Evolutionary conservation across 306 rosid genomes (phyloP), one percentile per base, ranked within the genome.

Genomic region (Vigna trinervia): DNA sequence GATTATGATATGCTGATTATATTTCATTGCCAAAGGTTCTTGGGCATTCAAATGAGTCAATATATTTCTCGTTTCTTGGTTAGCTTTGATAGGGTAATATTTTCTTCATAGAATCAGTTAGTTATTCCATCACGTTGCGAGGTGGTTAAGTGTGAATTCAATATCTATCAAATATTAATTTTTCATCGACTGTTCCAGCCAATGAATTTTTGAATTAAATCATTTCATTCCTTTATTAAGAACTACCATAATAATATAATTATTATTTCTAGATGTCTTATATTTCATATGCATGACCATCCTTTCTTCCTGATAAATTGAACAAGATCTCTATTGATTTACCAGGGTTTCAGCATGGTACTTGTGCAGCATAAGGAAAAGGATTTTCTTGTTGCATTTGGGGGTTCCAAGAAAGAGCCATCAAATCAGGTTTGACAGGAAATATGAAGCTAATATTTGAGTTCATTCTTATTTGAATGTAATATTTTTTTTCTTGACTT

Each of bases 371-470:
- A 87, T 83, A 92, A 94, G 82, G 97, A 94, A 71, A 94, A 90
- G 72, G 94, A 94, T 82, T 94, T 89, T 86, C 97, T 94, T 69
- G 92, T 94, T 77, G 97, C 97, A 64, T 94, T 94, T 86, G 97
- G 98, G 78, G 97, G 98, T 79, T 89, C 87, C 84, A 94, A 86
- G 80, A 94, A 92, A 81, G 98, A 94, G 75, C 84, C 94, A 52
- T 88, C 97, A 78, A 92, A 94, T 86, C 96, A 92, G 98, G 98
- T 94, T 58, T 79, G 87, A 26, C 39, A 61, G 17, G 69, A 78
- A 58, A 13, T 61, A 53, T 7, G 57, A 47, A 9, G 53, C 80
- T 58, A 65, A 14, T 43, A 74, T 28, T 63, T 20, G 43, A 14
- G 60, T 52, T 75, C 34, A 32, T 65, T 79, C 19, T 72, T 30